Evolutionary conservation across 257 asterid genomes (phyloP), one percentile per base, ranked within the genome.

Genomic region (Scutellaria minor): DNA sequence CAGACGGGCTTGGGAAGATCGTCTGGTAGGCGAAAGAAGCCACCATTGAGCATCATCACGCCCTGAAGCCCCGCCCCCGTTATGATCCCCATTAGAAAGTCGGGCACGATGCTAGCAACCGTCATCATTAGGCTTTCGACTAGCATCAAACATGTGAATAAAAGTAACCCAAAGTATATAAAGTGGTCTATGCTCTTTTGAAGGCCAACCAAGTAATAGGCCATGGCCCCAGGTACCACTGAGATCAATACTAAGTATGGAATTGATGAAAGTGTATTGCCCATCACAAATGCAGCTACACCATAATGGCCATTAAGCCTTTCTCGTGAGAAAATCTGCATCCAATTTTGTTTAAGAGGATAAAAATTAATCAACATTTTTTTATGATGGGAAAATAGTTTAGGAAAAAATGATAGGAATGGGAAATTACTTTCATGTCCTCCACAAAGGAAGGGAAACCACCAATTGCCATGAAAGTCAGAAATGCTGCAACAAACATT

Each of bases 391-490:
- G 27, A 24, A 24, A 24, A 24, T 24, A 24, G 1, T 24, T 24
- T 24, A 24, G 27, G 27, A 2, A 24, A 18, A 24, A 24, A 24
- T 24, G 27, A 24, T 9, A 10, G 7, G 1, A 14, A 14, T 51
- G 20, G 7, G 40, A 11, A 6, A 51, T 87, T 77, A 85, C 93
- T 71, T 87, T 87, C 89, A 87, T 80, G 68, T 87, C 93, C 69
- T 85, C 93, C 11, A 83, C 87, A 52, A 87, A 87, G 8, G 93
- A 87, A 75, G 91, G 93, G 72, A 83, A 87, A 61, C 93, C 91
- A 9, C 93, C 93, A 46, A 87, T 87, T 5, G 89, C 84, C 93
- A 87, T 83, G n/a, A 85, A 87, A 31, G 90, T 85, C 74, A 87
- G 69, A 82, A 86, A 83, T 53, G 81, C 77, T 39, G 81, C 75